phyloP scores from a whole-genome alignment of 192 early-diverging fungal genomes.

The Globomyces pollinis-pini region DNA sequence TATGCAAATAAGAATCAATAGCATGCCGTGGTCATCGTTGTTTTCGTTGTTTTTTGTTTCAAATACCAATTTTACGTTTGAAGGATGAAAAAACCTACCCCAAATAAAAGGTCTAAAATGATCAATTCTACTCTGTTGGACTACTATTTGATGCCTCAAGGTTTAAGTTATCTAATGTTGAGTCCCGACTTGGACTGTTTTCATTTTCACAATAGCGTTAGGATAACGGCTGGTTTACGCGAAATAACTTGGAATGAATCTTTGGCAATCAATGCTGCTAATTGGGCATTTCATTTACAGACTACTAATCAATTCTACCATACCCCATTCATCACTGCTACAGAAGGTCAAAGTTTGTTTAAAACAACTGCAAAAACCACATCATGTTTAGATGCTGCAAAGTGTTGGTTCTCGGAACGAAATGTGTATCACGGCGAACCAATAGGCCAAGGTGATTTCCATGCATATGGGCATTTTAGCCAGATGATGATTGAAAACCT shows the following conservation, averaged over 20 bases:
- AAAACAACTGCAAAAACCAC: background rate
- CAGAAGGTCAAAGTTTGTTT: background rate
- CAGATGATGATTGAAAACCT: background rate
- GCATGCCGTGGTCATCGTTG: too few relatives aligned
- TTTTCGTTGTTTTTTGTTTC: too few relatives aligned
- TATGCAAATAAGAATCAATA: too few relatives aligned
- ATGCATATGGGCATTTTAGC: constrained; percentile 11
- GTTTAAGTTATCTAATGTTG: too few relatives aligned
- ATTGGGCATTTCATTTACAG: background rate
- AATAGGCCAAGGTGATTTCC: background rate
- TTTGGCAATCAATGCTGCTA: background rate
- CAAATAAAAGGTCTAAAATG: too few relatives aligned
- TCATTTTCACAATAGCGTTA: background rate
- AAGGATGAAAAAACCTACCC: too few relatives aligned
- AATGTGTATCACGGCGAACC: background rate
- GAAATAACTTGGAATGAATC: background rate
- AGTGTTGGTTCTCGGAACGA: background rate
- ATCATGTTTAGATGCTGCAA: background rate
- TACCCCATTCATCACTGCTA: background rate
- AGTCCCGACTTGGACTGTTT: too few relatives aligned
- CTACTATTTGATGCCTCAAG: too few relatives aligned
- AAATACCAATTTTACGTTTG: too few relatives aligned
- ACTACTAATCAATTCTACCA: background rate
- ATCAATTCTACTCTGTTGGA: too few relatives aligned
- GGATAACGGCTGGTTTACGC: background rate